Conservation (phyloP, 805 yeast species). For the Saccharomyces jurei region DNA sequence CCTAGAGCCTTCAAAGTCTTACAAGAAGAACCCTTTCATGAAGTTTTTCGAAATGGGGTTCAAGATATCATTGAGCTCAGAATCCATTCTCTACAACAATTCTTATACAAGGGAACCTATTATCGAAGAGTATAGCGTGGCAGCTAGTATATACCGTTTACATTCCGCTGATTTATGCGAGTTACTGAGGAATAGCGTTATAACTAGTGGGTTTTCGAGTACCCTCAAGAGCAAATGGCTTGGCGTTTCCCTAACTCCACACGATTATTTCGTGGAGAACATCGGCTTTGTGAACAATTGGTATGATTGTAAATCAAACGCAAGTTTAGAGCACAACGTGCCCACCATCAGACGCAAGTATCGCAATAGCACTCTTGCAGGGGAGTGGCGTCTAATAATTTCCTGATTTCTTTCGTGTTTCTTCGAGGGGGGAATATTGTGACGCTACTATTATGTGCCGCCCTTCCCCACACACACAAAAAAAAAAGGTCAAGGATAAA, state of each 20-base stretch:
- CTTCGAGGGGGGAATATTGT: background rate
- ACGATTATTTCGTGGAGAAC: constrained; percentile 1
- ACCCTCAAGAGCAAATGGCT: background rate
- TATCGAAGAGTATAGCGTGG: constrained; percentile 30
- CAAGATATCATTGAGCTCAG: constrained; percentile 21
- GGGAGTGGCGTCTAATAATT: constrained; percentile 4
- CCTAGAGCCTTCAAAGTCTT: constrained; percentile 4
- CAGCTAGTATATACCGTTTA: constrained; percentile 27
- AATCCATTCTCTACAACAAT: constrained; percentile 24
- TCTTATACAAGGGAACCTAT: constrained; percentile 29
- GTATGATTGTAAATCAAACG: constrained; percentile 5
- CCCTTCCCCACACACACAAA: background rate
- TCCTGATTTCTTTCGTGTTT: background rate
- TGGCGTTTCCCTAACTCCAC: background rate
- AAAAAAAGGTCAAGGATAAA: background rate
- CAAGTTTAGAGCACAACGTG: constrained; percentile 7
- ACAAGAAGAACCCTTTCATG: constrained; percentile 26
- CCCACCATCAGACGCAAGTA: constrained; percentile 5
- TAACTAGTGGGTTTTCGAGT: constrained; percentile 25
- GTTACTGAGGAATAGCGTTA: constrained; percentile 24
- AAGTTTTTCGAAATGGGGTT: constrained; percentile 24
- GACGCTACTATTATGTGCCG: background rate
- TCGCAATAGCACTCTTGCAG: constrained; percentile 2
- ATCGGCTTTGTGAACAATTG: constrained; percentile 4
- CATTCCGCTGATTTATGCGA: constrained; percentile 30